A percentile compares a stretch with the other conserved stretches of the same genome.
Evolutionary conservation across 192 early-diverging fungal genomes (phyloP).

Genomic region (Bifiguratus adelaidae): DNA sequence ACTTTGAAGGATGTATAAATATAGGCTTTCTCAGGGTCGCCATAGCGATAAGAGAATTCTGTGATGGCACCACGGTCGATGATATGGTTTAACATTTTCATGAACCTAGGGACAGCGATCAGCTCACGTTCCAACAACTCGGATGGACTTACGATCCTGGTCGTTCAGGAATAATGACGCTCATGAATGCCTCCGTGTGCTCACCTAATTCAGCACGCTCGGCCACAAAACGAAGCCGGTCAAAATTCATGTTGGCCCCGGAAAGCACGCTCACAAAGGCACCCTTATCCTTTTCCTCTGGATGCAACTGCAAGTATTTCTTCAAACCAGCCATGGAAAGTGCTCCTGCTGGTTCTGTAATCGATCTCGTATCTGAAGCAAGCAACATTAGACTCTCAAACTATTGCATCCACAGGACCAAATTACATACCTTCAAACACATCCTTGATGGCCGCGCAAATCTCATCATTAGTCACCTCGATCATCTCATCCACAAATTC

Average conservation of each 20-base stretch:
- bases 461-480: slow-evolving; percentile 88
- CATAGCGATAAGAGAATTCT: slow-evolving; percentile 83
- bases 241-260: slow-evolving; percentile 99
- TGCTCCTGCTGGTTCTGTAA: slow-evolving; percentile 95
- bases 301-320: slow-evolving; percentile 50
- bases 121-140: not conserved
- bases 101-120: slow-evolving; percentile 35
- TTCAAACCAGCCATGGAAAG: slow-evolving; percentile 81
- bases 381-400: not conserved
- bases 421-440: slow-evolving; percentile 50
- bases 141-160: slow-evolving; percentile 53
- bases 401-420: not conserved
- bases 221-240: slow-evolving; percentile 92
- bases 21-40: slow-evolving; percentile 63
- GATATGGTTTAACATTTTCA: too few relatives aligned
- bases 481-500: slow-evolving; percentile 86
- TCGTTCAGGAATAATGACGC: slow-evolving; percentile 84
- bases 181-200: slow-evolving; percentile 80
- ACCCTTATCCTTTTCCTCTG: slow-evolving; percentile 24
- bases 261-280: slow-evolving; percentile 70
- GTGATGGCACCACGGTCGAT: slow-evolving; percentile 74
- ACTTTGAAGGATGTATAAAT: slow-evolving; percentile 89
- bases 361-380: slow-evolving; percentile 70
- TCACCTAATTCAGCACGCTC: slow-evolving; percentile 96
- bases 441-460: slow-evolving; percentile 89